Conservation (phyloP, 495 filamentous ascomycete genomes). For the Elaphomyces granulatus region DNA sequence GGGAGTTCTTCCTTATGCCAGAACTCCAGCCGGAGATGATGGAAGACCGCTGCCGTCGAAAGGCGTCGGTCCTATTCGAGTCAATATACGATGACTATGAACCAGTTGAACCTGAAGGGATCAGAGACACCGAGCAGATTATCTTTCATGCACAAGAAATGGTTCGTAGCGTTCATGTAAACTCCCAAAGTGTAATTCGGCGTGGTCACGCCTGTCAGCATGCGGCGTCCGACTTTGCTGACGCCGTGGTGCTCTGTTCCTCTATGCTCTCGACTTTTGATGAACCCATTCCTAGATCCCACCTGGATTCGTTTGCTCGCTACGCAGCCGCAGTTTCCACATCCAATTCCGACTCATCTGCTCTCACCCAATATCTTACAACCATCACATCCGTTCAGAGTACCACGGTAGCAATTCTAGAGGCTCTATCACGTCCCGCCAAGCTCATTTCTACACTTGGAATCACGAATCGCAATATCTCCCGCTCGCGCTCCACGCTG, state of each 20-base stretch:
- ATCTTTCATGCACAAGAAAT: conserved; percentile 78
- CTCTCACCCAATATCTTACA: conserved; percentile 57
- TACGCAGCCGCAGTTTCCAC: conserved; percentile 54
- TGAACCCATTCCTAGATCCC: conserved; percentile 43
- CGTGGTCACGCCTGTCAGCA: conserved; percentile 23
- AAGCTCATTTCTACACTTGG: conserved; percentile 58
- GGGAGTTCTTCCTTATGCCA: conserved; percentile 98
- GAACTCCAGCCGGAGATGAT: conserved; percentile 84
- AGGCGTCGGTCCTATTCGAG: conserved; percentile 69
- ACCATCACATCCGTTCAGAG: conserved; percentile 59
- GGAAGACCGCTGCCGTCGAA: conserved; percentile 71
- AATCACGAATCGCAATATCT: conserved; percentile 48
- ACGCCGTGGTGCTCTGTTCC: conserved; percentile 47
- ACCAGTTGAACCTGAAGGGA: conserved; percentile 55
- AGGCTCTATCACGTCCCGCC: conserved; percentile 67
- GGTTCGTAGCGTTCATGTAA: conserved; percentile 66
- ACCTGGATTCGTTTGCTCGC: conserved; percentile 56
- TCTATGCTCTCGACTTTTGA: conserved; percentile 35
- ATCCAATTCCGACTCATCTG: conserved; percentile 51
- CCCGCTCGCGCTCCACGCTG: conserved; percentile 60
- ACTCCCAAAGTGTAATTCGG: conserved; percentile 66
- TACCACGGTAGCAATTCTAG: conserved; percentile 66
- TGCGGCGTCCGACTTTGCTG: conserved; percentile 44
- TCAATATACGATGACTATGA: conserved; percentile 76
- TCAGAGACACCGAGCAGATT: conserved; percentile 87